Evolutionary conservation across 352 stramenopile genomes (phyloP).

Genomic region (Phytophthora chlamydospora): DNA sequence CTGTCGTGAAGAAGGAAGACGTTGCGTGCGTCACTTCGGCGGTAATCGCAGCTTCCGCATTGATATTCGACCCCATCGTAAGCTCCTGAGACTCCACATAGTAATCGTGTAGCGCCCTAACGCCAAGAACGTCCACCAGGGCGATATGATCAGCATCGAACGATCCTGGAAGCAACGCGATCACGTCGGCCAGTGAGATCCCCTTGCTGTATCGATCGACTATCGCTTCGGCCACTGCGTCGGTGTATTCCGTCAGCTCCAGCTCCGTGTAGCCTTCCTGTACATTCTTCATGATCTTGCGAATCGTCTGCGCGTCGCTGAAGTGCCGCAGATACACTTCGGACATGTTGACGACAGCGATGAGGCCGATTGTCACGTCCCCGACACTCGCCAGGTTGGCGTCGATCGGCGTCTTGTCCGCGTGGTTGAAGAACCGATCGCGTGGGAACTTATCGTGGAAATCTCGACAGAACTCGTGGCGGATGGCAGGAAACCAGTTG

Average conservation of each 20-base stretch:
- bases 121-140: constrained; percentile 38
- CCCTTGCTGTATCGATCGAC: constrained; percentile 34
- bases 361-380: constrained; percentile 27
- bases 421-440: constrained; percentile 29
- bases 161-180: constrained; percentile 30
- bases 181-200: constrained; percentile 30
- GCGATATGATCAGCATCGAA: constrained; percentile 34
- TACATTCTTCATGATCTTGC: constrained; percentile 50
- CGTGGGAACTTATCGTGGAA: constrained; percentile 28
- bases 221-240: constrained; percentile 31
- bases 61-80: constrained; percentile 46
- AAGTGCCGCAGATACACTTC: constrained; percentile 40
- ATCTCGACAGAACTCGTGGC: constrained; percentile 33
- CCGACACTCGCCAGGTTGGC: constrained; percentile 33
- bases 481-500: constrained; percentile 31
- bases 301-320: constrained; percentile 33
- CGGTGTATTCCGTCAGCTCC: constrained; percentile 27
- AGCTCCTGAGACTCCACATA: constrained; percentile 41
- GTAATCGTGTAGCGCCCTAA: constrained; percentile 23
- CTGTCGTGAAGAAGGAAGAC: constrained; percentile 34
- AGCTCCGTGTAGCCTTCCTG: constrained; percentile 37
- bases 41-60: constrained; percentile 41
- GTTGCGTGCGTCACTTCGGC: constrained; percentile 45
- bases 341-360: constrained; percentile 36
- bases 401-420: constrained; percentile 7